Conservation (phyloP, 2,329 filamentous ascomycete species). For the Bipolaris zeicola region DNA sequence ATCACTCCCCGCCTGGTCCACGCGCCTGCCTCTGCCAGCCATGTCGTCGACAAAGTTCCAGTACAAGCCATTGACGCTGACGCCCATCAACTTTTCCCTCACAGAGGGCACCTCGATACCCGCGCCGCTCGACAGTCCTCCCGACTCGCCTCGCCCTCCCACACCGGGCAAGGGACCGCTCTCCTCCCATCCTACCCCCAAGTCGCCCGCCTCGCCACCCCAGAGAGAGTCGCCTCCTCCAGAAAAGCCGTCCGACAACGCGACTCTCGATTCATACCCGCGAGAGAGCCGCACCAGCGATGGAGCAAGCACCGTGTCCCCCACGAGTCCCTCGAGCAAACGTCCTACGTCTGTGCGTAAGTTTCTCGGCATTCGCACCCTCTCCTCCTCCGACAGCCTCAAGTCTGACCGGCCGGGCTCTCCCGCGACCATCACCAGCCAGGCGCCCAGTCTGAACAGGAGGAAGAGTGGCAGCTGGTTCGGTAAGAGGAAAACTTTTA, state of each 20-base stretch:
- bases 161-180: conserved; percentile 49
- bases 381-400: conserved; percentile 46
- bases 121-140: conserved; percentile 49
- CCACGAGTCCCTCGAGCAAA: conserved; percentile 39
- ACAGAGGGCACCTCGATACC: conserved; percentile 51
- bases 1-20: not conserved
- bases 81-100: conserved; percentile 50
- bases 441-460: conserved; percentile 37
- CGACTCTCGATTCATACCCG: conserved; percentile 20
- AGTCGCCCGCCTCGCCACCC: conserved; percentile 34
- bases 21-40: conserved; percentile 13
- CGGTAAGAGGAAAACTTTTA: conserved; percentile 46
- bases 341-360: conserved; percentile 50
- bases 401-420: conserved; percentile 45
- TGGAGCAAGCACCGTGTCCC: conserved; percentile 38
- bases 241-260: conserved; percentile 26
- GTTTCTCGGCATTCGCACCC: conserved; percentile 47
- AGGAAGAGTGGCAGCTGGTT: conserved; percentile 51
- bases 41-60: conserved; percentile 37
- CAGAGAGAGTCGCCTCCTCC: conserved; percentile 25
- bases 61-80: conserved; percentile 46
- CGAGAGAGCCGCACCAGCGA: conserved; percentile 37
- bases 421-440: conserved; percentile 43
- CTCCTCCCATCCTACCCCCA: conserved; percentile 50
- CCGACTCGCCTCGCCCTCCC: conserved; percentile 46